Evolutionary conservation across 352 stramenopile species (phyloP).

Genomic region (Globisporangium canariense): DNA sequence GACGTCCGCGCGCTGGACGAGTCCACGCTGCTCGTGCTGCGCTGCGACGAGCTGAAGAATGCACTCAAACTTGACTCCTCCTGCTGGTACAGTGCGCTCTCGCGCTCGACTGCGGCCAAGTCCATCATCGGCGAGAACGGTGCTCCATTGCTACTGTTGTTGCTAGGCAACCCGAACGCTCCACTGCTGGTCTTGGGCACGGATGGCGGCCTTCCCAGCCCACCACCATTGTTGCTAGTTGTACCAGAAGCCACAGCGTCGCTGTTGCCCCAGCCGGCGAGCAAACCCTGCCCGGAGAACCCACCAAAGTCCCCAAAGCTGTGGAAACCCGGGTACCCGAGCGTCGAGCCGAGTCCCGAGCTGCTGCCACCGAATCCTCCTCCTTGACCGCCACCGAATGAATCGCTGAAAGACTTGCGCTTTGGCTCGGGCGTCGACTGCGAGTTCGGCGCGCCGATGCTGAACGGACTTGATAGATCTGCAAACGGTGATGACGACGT

Average conservation of each 20-base stretch:
- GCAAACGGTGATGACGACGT: conserved; percentile 18
- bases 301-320: conserved; percentile 48
- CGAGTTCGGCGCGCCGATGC: conserved; percentile 19
- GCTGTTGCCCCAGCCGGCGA: conserved; percentile 53
- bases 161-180: conserved; percentile 4
- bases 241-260: background rate
- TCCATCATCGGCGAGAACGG: conserved; percentile 58
- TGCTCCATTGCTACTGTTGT: conserved; percentile 1
- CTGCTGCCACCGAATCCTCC: conserved; percentile 16
- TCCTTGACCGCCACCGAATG: conserved; percentile 11
- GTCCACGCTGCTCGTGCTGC: conserved; percentile 19
- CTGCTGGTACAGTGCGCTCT: conserved; percentile 66
- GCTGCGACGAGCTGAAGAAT: conserved; percentile 37
- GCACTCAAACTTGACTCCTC: conserved; percentile 71
- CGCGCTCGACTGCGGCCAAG: conserved; percentile 66
- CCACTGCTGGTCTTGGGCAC: conserved; percentile 10
- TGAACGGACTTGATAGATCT: conserved; percentile 17
- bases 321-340: conserved; percentile 64
- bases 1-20: conserved; percentile 26
- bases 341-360: conserved; percentile 33
- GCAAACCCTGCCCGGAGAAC: conserved; percentile 37
- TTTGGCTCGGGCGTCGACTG: conserved; percentile 18
- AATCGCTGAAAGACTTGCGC: conserved; percentile 12
- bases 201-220: conserved; percentile 11
- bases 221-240: conserved; percentile 15